Evolutionary conservation across 2,329 filamentous ascomycete species (phyloP), one percentile per base, ranked within the genome.

Genomic region (Xylariales sp.): DNA sequence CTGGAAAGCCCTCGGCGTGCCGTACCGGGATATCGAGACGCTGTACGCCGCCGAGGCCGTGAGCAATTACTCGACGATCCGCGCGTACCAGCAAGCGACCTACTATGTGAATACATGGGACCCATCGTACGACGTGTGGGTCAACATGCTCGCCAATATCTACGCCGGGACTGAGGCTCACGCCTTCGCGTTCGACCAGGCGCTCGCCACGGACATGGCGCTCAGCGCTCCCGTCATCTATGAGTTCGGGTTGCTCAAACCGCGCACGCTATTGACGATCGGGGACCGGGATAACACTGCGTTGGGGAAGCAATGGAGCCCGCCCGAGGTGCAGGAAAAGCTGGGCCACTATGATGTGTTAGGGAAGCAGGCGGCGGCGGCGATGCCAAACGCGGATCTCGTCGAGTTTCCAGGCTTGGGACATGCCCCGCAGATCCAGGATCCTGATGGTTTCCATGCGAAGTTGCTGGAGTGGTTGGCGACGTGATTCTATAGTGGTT

Each of bases 201-300:
- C 85, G 23, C 81, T 81, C 50, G 80, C 83, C 16, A 84, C 85
- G n/a, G 86, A 87, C 72, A 82, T 86, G 78, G 82, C 87, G n/a
- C 78, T 87, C 62, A 85, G 83, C 23, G 82, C 85, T 65, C 84
- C 85, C 1, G 78, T 87, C 10, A 79, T 82, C 28, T 84, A 85
- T 67, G 83, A 87, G 72, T 84, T 87, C 53, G 75, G 75, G n/a
- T 70, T 80, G 53, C 71, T 87, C 12, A 80, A 80, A 70, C 75
- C 81, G 10, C 80, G 78, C 54, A 86, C 84, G 1, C 75, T 87
- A 28, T 74, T 88, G 61, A 74, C 87, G 57, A 80, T 86, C 56
- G 85, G 85, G 1, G 81, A 82, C 39, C 82, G 83, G 73, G 86
- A 88, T 67, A 85, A 79, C 45, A 87, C 86, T 2, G 86, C 85